Conservation (phyloP, 495 filamentous ascomycete species). For the Filosporella fistucella region DNA sequence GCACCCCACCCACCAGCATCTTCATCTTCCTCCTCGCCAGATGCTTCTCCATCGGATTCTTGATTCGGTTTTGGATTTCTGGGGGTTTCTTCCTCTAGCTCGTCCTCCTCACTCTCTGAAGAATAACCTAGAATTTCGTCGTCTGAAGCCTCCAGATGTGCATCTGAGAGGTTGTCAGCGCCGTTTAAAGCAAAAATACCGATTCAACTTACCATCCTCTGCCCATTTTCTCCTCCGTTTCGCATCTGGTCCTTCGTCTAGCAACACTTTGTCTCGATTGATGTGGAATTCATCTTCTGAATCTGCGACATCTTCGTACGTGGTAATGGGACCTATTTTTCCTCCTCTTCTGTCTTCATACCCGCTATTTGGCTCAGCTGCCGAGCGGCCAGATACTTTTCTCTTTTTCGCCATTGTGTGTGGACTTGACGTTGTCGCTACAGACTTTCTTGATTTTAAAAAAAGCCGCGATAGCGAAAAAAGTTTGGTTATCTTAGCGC, state of each 20-base stretch:
- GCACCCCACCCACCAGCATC: slow-evolving; percentile 74
- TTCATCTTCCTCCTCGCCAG: slow-evolving; percentile 49
- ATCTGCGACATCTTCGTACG: slow-evolving; percentile 83
- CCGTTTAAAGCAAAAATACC: neutral
- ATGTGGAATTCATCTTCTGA: slow-evolving; percentile 90
- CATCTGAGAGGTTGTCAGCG: slow-evolving; percentile 27
- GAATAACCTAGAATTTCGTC: slow-evolving; percentile 79
- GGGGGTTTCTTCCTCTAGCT: slow-evolving; percentile 34
- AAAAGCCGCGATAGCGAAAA: neutral
- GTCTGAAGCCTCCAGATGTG: slow-evolving; percentile 65
- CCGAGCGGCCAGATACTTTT: slow-evolving; percentile 53
- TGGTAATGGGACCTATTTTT: slow-evolving; percentile 52
- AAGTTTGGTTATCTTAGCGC: slow-evolving; percentile 12
- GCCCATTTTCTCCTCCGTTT: slow-evolving; percentile 67
- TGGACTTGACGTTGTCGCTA: neutral
- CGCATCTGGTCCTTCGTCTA: slow-evolving; percentile 73
- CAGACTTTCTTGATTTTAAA: neutral
- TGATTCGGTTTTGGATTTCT: slow-evolving; percentile 16
- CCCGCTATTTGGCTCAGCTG: slow-evolving; percentile 36
- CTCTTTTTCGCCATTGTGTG: slow-evolving; percentile 74
- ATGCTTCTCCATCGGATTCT: slow-evolving; percentile 23
- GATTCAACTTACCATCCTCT: slow-evolving; percentile 47
- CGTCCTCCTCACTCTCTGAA: slow-evolving; percentile 46
- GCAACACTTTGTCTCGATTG: slow-evolving; percentile 75
- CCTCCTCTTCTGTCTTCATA: slow-evolving; percentile 46